Conservation (phyloP, 129 eudicot species). For the Flaveria brownii region DNA sequence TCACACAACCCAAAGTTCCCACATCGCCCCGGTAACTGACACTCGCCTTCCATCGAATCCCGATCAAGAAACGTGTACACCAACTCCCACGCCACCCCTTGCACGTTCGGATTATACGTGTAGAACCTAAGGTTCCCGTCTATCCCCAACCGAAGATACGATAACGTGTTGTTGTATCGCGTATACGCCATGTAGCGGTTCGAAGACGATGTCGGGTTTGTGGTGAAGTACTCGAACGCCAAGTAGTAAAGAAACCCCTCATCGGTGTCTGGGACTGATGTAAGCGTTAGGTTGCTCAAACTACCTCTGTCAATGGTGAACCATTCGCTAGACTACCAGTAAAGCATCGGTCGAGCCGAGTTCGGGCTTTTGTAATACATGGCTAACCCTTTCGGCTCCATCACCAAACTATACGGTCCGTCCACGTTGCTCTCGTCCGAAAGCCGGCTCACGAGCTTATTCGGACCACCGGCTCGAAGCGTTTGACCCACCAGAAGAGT, state of each 20-base stretch:
- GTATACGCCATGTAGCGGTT: conserved; percentile 20
- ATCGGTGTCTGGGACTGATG: conserved; percentile 11
- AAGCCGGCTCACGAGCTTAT: conserved; percentile 50
- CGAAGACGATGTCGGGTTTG: conserved; percentile 9
- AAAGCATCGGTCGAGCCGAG: conserved; percentile 39
- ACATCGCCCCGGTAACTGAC: conserved; percentile 39
- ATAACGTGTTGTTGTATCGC: conserved; percentile 31
- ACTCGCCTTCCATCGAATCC: conserved; percentile 31
- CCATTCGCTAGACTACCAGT: conserved; percentile 27
- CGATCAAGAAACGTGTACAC: conserved; percentile 35
- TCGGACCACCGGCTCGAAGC: conserved; percentile 34
- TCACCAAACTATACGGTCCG: conserved; percentile 52
- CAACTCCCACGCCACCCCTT: conserved; percentile 32
- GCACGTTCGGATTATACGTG: conserved; percentile 24
- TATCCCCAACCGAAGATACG: conserved; percentile 35
- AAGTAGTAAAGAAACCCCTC: conserved; percentile 26
- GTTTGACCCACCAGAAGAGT: conserved; percentile 61
- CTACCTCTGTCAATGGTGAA: conserved; percentile 30
- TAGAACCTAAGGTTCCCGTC: conserved; percentile 41
- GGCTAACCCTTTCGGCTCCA: conserved; percentile 45
- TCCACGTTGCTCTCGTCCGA: conserved; percentile 27
- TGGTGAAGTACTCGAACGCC: conserved; percentile 13
- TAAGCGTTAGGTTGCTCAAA: conserved; percentile 32
- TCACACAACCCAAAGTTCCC: conserved; percentile 42
- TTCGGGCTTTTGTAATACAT: conserved; percentile 40